Base-by-base conservation (phyloP, 1,284 basidiomycete genomes). In the Moesziomyces sp. region DNA sequence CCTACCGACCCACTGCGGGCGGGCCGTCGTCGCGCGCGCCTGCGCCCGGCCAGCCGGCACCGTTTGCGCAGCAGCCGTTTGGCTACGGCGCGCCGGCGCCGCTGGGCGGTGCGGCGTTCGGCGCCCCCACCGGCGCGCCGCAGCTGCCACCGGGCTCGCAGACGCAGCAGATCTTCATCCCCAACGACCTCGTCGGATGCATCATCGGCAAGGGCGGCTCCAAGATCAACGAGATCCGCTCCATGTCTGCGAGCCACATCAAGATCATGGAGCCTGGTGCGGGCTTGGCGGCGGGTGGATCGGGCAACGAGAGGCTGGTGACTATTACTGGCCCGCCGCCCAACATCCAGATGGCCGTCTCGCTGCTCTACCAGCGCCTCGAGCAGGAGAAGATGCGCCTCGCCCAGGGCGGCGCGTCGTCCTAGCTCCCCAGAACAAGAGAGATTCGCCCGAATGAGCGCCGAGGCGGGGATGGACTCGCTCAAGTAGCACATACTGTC, bases 161-260 rank as follows among this genome's bases (percentile, higher is more conserved):
- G 85, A 97, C 94, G 4, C 96, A 99, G 84, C 94, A 98, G 85
- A 97, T 99, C 75, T 99, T 93, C 85, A 97, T 99, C 76, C 97
- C 97, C 24, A 98, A 98, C 83, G 93, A 97, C 78, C 88, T 99
- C 16, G 97, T 99, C 19, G 97, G 94, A 16, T 94, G 94, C 81
- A 97, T 99, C 85, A 99, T 99, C 79, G 97, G 97, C 54, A 99
- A 98, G 85, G 96, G 94, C 24, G 97, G 97, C 4, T 91, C 91
- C 82, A 99, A 99, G 87, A 99, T 99, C 87, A 99, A 99, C 83
- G 97, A 99, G 86, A 97, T 99, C 77, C 89, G 97, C 78, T 92
- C 91, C 84, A 92, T 92, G 90, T 94, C 89, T 83, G 92, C 90
- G 21, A 95, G 93, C 84, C 92, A 96, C 81, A 98, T 99, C 86